phyloP scores from a whole-genome alignment of 257 asterid genomes.

The Solanum microdontum region DNA sequence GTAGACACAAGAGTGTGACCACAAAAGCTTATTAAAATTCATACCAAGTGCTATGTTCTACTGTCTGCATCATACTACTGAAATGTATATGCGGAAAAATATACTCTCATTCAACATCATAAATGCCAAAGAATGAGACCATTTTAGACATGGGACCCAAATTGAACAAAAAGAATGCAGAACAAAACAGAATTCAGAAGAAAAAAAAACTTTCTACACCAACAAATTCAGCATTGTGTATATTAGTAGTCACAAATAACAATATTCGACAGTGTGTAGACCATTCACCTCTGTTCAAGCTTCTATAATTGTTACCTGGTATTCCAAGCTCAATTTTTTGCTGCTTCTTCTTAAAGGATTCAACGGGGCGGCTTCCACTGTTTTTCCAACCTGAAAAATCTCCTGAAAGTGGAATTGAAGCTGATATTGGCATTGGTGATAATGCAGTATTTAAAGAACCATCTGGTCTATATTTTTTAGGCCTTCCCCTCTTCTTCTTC shows the following conservation, averaged over 20 bases:
- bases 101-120: slow-evolving; percentile 1
- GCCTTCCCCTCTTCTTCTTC: slow-evolving; percentile 77
- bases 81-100: background rate
- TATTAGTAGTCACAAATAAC: background rate
- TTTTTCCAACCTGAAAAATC: slow-evolving; percentile 66
- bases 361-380: slow-evolving; percentile 31
- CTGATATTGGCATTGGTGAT: slow-evolving; percentile 97
- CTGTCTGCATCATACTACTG: slow-evolving; percentile 4
- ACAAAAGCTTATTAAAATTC: slow-evolving; percentile 31
- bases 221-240: slow-evolving; percentile 27
- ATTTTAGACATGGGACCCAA: slow-evolving; percentile 22
- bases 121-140: slow-evolving; percentile 13
- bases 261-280: background rate
- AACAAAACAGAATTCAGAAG: slow-evolving; percentile 17
- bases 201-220: slow-evolving; percentile 10
- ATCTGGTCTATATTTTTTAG: slow-evolving; percentile 65
- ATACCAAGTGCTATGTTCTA: slow-evolving; percentile 3
- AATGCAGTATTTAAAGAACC: slow-evolving; percentile 42
- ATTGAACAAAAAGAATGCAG: slow-evolving; percentile 16
- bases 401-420: slow-evolving; percentile 80
- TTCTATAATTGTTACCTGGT: slow-evolving; percentile 30
- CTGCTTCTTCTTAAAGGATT: slow-evolving; percentile 61
- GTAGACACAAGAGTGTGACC: slow-evolving; percentile 38
- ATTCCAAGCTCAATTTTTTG: slow-evolving; percentile 39
- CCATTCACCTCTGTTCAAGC: background rate